Evolutionary conservation across 2,329 filamentous ascomycete genomes (phyloP).

Genomic region (Amesomyces nigricolor): DNA sequence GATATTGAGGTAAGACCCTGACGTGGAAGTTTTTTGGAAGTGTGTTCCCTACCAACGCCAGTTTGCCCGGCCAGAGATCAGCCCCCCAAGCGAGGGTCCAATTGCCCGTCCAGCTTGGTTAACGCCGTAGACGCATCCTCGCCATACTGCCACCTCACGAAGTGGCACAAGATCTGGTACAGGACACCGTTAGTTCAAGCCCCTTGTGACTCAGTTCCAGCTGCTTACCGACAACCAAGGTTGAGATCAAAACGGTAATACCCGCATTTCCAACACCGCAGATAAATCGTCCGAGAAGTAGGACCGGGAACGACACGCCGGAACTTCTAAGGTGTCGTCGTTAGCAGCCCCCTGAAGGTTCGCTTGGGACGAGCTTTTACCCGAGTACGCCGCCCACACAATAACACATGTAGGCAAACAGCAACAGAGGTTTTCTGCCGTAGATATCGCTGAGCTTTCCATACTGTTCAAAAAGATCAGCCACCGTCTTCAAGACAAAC

Average conservation of each 20-base stretch:
- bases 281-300: conserved; percentile 11
- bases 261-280: conserved; percentile 16
- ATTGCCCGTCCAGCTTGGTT: conserved; percentile 15
- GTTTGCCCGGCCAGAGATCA: conserved; percentile 6
- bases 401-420: conserved; percentile 6
- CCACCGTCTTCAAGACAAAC: too few relatives aligned
- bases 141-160: conserved; percentile 18
- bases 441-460: neutral
- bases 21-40: neutral
- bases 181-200: too few relatives aligned
- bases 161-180: conserved; percentile 11
- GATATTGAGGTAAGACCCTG: neutral
- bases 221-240: conserved; percentile 14
- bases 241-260: conserved; percentile 17
- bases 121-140: conserved; percentile 14
- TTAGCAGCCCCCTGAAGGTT: neutral
- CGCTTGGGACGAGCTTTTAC: neutral
- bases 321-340: neutral
- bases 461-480: neutral
- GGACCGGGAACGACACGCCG: conserved; percentile 12
- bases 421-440: conserved; percentile 10
- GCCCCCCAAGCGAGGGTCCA: conserved; percentile 13
- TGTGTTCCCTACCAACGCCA: conserved; percentile 12
- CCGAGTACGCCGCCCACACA: conserved; percentile 9
- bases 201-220: neutral